Evolutionary conservation across 306 rosid species (phyloP).

Genomic region (Erythrophleum fordii): DNA sequence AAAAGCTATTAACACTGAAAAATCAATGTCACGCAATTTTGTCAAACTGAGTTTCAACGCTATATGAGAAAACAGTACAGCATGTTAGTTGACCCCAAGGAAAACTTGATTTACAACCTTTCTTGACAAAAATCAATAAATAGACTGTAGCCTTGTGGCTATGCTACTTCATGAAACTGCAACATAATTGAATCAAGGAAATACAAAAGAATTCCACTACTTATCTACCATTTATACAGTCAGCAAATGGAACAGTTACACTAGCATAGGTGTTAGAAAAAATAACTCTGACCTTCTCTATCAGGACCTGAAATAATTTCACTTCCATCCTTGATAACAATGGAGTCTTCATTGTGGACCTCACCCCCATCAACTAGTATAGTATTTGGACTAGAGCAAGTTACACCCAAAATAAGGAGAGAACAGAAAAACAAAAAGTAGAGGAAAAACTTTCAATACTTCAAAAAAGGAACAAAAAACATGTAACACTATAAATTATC

Average conservation of each 20-base stretch:
- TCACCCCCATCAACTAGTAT: constrained; percentile 68
- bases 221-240: constrained; percentile 10
- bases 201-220: constrained; percentile 6
- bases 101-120: constrained; percentile 34
- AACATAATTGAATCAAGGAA: constrained; percentile 5
- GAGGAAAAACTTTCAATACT: constrained; percentile 28
- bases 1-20: constrained; percentile 4
- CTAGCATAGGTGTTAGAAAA: constrained; percentile 22
- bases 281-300: constrained; percentile 59
- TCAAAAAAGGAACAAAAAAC: neutral
- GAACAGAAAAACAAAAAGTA: constrained; percentile 2
- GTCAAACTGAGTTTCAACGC: constrained; percentile 21
- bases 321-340: constrained; percentile 70
- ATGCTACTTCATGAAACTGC: constrained; percentile 12
- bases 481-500: constrained; percentile 1
- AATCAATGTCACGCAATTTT: constrained; percentile 23
- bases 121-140: constrained; percentile 15
- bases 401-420: constrained; percentile 20
- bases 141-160: neutral
- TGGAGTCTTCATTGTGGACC: constrained; percentile 49
- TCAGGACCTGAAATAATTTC: constrained; percentile 70
- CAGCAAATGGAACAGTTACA: constrained; percentile 7
- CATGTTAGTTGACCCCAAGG: neutral
- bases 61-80: constrained; percentile 14
- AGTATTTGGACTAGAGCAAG: constrained; percentile 53